These are phyloP conservation scores for Phytophthora pistaciae DNA, from an alignment of 352 stramenopile genomes.

Conservation along the genomic window DNA sequence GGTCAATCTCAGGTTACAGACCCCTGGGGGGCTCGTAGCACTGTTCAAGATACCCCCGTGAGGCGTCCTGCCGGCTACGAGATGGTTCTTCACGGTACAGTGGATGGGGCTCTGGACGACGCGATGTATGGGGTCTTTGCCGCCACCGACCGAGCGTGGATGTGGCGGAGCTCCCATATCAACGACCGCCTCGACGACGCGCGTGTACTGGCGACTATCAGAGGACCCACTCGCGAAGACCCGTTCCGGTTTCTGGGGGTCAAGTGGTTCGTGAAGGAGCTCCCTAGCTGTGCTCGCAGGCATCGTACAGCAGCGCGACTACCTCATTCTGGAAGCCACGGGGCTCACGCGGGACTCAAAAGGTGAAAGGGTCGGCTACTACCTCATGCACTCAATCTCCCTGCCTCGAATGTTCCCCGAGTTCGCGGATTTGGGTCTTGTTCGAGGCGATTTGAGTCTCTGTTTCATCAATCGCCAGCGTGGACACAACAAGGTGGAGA, in stretches of 20 bases:
- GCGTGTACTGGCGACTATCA: slow-evolving; percentile 43
- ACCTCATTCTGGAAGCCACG: too few relatives aligned
- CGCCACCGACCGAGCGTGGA: slow-evolving; percentile 49
- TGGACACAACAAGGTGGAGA: slow-evolving; percentile 34
- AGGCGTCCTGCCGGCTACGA: too few relatives aligned
- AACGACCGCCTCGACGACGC: slow-evolving; percentile 55
- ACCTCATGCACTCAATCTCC: too few relatives aligned
- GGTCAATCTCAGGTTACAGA: too few relatives aligned
- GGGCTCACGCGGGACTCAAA: too few relatives aligned
- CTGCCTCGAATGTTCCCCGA: slow-evolving; percentile 1
- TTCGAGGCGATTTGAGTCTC: slow-evolving; percentile 44
- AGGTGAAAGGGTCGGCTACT: too few relatives aligned
- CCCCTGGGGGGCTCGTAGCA: too few relatives aligned
- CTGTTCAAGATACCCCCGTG: too few relatives aligned
- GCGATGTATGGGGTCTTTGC: slow-evolving; percentile 54
- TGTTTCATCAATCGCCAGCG: slow-evolving; percentile 47
- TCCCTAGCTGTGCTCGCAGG: too few relatives aligned
- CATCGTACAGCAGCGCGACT: too few relatives aligned
- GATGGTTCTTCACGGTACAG: slow-evolving; percentile 46
- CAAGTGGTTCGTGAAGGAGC: too few relatives aligned
- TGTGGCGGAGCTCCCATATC: slow-evolving; percentile 50
- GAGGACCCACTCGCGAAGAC: slow-evolving; percentile 2
- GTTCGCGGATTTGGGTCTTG: slow-evolving; percentile 37
- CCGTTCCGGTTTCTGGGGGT: too few relatives aligned
- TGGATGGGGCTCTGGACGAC: slow-evolving; percentile 66